A percentile compares a stretch with the other conserved stretches of the same genome.
Evolutionary conservation across 2,329 filamentous ascomycete species (phyloP).

Genomic region (Exutisphaerella laricina): DNA sequence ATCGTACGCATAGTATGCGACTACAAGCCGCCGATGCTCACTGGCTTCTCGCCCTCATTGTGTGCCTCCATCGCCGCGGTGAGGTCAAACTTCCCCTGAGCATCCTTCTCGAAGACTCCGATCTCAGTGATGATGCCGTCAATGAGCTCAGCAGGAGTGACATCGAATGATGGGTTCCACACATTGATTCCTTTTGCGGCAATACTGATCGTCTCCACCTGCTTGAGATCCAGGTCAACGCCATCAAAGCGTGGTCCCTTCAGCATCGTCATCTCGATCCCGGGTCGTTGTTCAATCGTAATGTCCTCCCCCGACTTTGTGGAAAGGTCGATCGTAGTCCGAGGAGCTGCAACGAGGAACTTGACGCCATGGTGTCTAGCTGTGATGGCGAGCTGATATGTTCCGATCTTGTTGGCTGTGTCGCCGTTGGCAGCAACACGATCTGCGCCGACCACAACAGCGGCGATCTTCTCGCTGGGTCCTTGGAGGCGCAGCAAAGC

Average conservation of each 20-base stretch:
- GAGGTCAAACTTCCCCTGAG: conserved; percentile 60
- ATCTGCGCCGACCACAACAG: conserved; percentile 91
- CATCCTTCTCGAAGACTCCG: conserved; percentile 74
- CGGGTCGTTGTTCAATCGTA: conserved; percentile 80
- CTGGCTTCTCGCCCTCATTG: conserved; percentile 33
- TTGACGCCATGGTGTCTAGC: conserved; percentile 83
- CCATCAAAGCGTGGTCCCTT: conserved; percentile 63
- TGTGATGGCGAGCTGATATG: conserved; percentile 86
- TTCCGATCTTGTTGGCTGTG: conserved; percentile 98
- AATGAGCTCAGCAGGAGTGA: conserved; percentile 82
- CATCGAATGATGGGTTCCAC: conserved; percentile 97
- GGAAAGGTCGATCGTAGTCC: conserved; percentile 83
- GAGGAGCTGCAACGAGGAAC: conserved; percentile 90
- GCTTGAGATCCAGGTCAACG: conserved; percentile 58
- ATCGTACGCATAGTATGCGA: too few species aligned
- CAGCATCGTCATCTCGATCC: conserved; percentile 76
- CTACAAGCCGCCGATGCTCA: conserved; percentile 29
- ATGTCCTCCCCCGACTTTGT: conserved; percentile 75
- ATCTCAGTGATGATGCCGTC: conserved; percentile 93
- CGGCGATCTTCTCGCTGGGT: conserved; percentile 61
- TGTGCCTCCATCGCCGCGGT: conserved; percentile 30
- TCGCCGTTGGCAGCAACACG: conserved; percentile 94
- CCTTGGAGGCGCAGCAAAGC: conserved; percentile 67
- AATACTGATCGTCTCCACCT: conserved; percentile 68
- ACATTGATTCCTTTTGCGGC: conserved; percentile 72